Percentiles rank a stretch among this genome's conserved stretches.
Evolutionary conservation across 768 basidiomycete genomes (phyloP).

Genomic region (Auricularia sp.): DNA sequence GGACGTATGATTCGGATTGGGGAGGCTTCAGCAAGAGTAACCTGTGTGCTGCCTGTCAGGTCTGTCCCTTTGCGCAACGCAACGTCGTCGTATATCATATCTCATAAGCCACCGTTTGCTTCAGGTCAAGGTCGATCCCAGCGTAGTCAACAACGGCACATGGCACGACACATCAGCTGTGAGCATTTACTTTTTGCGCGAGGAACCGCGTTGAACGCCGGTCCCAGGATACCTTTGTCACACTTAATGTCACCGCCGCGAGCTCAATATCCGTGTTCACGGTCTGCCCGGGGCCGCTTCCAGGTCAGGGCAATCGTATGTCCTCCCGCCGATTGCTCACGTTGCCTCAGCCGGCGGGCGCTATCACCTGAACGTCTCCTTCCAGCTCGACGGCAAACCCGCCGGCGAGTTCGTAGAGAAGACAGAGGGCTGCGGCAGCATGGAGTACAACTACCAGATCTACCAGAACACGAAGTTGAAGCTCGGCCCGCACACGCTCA

Average conservation of each 20-base stretch:
- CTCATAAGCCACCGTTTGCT: neutral
- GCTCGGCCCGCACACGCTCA: neutral
- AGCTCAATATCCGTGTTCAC: neutral
- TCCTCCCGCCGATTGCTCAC: neutral
- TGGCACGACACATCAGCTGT: neutral
- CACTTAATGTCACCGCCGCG: neutral
- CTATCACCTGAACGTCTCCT: neutral
- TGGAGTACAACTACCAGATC: neutral
- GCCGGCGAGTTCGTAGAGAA: neutral
- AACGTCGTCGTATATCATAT: neutral
- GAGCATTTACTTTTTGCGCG: neutral
- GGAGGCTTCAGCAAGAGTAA: neutral
- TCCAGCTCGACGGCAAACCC: neutral
- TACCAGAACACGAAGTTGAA: neutral
- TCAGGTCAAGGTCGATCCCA: neutral
- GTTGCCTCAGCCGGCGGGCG: neutral
- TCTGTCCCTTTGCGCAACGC: neutral
- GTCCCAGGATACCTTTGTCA: neutral
- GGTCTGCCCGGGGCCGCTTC: neutral
- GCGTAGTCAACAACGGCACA: neutral
- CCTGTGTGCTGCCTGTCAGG: neutral
- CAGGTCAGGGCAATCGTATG: too few species aligned
- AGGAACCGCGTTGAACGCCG: neutral
- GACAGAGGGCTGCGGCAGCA: neutral
- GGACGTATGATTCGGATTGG: neutral